Conservation (phyloP, 2,329 filamentous ascomycete genomes). For the Aspergillus aculeatinus region DNA sequence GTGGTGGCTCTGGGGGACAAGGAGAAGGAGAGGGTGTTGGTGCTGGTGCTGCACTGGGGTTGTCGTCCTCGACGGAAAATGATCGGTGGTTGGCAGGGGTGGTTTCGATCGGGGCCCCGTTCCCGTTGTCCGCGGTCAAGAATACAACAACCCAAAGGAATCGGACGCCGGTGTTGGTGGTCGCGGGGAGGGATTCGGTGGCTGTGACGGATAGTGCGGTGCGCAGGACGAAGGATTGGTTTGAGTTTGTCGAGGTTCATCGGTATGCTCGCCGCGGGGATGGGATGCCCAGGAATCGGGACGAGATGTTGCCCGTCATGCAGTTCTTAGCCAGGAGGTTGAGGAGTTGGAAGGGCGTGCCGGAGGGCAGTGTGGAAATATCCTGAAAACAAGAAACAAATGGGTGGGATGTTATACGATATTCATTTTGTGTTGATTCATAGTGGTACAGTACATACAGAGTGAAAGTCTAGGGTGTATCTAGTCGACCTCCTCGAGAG, state of each 20-base stretch:
- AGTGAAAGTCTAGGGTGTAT: neutral
- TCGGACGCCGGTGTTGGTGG: conserved; percentile 43
- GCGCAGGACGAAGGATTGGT: conserved; percentile 64
- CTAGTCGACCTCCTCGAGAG: conserved; percentile 40
- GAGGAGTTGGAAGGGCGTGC: conserved; percentile 46
- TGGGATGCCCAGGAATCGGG: conserved; percentile 76
- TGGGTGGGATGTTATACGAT: conserved; percentile 8
- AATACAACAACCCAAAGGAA: conserved; percentile 32
- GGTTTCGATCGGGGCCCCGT: conserved; percentile 44
- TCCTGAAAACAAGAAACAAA: conserved; percentile 11
- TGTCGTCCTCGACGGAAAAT: too few relatives aligned
- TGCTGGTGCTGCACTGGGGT: too few relatives aligned
- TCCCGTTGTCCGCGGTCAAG: conserved; percentile 34
- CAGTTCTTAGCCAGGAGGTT: conserved; percentile 59
- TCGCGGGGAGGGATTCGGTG: conserved; percentile 41
- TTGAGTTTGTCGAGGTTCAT: conserved; percentile 65
- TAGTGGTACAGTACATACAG: conserved; percentile 8
- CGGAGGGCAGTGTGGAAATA: conserved; percentile 47
- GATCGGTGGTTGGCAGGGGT: conserved; percentile 34
- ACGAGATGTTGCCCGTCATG: conserved; percentile 91
- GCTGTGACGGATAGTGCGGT: conserved; percentile 64
- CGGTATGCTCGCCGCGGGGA: conserved; percentile 71
- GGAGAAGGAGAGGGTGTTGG: neutral
- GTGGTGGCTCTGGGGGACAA: neutral
- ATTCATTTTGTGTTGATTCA: neutral